These are phyloP conservation scores for Salix brachista DNA, from an alignment of 345 rosid genomes.

Conservation along the genomic window DNA sequence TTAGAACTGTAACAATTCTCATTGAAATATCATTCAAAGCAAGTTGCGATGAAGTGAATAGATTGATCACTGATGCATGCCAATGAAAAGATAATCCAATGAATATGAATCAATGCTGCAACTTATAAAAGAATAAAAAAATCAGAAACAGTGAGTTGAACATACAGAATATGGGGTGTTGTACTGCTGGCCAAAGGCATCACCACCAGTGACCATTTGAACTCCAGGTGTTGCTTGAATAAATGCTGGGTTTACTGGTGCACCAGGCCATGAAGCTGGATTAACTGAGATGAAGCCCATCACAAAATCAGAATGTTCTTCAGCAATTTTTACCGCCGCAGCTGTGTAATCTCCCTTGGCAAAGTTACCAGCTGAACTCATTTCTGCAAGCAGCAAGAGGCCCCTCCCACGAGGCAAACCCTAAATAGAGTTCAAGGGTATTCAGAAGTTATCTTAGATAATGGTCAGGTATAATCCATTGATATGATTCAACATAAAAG, in stretches of 20 bases:
- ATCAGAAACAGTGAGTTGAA: background rate
- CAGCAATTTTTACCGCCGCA: conserved; percentile 87
- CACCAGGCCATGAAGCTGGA: conserved; percentile 93
- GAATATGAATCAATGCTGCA: background rate
- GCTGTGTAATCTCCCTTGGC: conserved; percentile 96
- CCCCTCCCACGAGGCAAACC: conserved; percentile 94
- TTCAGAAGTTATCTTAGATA: conserved; percentile 5
- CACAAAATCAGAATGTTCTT: conserved; percentile 90
- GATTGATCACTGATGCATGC: background rate
- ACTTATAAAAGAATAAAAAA: background rate
- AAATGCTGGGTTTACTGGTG: conserved; percentile 69
- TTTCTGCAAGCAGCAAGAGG: conserved; percentile 83
- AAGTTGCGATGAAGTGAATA: background rate
- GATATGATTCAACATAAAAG: background rate
- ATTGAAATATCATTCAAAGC: background rate
- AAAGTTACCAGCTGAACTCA: conserved; percentile 98
- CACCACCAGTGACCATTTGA: conserved; percentile 89
- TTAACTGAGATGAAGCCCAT: conserved; percentile 96
- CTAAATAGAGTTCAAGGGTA: conserved; percentile 28
- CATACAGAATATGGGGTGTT: conserved; percentile 94
- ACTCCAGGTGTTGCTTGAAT: conserved; percentile 99
- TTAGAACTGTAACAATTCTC: background rate
- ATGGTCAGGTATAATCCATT: background rate
- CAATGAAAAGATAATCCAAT: background rate
- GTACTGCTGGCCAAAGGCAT: conserved; percentile 88